Conservation (phyloP, 257 asterid genomes). For the Paulownia fortunei region DNA sequence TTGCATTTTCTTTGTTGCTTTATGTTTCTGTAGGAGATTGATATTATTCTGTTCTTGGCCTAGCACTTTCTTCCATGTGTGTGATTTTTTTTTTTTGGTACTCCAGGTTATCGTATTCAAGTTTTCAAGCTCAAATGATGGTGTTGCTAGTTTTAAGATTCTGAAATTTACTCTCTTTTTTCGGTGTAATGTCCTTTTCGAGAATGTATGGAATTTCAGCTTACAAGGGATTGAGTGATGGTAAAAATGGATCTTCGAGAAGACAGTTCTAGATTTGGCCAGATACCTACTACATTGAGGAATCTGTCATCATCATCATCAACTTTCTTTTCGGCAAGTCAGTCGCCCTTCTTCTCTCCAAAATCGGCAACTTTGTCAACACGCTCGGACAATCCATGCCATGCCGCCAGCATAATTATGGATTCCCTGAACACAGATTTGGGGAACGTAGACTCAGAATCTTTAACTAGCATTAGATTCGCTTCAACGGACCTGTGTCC, state of each 20-base stretch:
- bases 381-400: constrained; percentile 29
- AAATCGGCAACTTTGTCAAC: constrained; percentile 28
- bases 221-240: constrained; percentile 36
- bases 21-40: background rate
- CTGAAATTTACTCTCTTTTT: constrained; percentile 21
- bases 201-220: constrained; percentile 35
- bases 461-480: constrained; percentile 43
- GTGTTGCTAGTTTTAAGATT: constrained; percentile 8
- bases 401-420: constrained; percentile 31
- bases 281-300: constrained; percentile 56
- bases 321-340: constrained; percentile 73
- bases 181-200: constrained; percentile 32
- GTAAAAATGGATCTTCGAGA: constrained; percentile 64
- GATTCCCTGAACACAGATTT: constrained; percentile 39
- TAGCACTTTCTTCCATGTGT: background rate
- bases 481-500: constrained; percentile 42
- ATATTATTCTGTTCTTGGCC: background rate
- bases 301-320: constrained; percentile 72
- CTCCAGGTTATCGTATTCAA: constrained; percentile 9
- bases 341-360: constrained; percentile 74
- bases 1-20: background rate
- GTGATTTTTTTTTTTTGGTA: constrained; percentile 1
- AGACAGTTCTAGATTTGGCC: constrained; percentile 58
- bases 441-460: constrained; percentile 42
- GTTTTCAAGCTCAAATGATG: background rate